Conservation (phyloP, 1,139 yeast genomes). For the Zygosaccharomyces sapae region DNA sequence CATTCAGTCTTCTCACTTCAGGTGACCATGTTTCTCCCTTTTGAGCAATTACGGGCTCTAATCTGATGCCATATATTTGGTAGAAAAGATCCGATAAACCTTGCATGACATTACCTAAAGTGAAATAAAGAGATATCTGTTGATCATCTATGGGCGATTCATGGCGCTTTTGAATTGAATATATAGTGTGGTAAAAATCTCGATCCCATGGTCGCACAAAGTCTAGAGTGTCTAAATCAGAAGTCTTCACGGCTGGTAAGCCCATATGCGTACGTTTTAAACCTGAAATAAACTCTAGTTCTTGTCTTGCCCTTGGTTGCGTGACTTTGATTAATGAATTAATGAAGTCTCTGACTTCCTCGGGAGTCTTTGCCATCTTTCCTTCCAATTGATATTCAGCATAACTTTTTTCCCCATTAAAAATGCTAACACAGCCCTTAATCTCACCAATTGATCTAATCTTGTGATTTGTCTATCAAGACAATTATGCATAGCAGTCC, state of each 20-base stretch:
- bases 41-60: conserved; percentile 60
- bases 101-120: conserved; percentile 81
- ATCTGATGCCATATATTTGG: conserved; percentile 67
- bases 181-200: conserved; percentile 56
- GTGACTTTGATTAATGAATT: conserved; percentile 51
- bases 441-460: conserved; percentile 55
- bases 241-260: conserved; percentile 23
- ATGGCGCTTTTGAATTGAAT: conserved; percentile 39
- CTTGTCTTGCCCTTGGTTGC: conserved; percentile 55
- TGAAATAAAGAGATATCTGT: conserved; percentile 56
- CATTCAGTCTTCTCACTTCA: conserved; percentile 82
- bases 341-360: conserved; percentile 68
- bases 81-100: conserved; percentile 74
- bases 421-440: conserved; percentile 67
- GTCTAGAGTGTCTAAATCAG: conserved; percentile 43
- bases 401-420: conserved; percentile 70
- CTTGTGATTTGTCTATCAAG: conserved; percentile 52
- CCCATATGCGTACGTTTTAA: conserved; percentile 37
- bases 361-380: conserved; percentile 85
- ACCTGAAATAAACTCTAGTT: conserved; percentile 46
- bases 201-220: conserved; percentile 86
- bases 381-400: conserved; percentile 81
- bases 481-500: conserved; percentile 69
- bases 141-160: conserved; percentile 35
- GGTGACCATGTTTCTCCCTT: conserved; percentile 86